Percentiles rank a stretch among this genome's conserved stretches.
phyloP scores from a whole-genome alignment of 179 eudicot species.

The Patellifolia procumbens region DNA sequence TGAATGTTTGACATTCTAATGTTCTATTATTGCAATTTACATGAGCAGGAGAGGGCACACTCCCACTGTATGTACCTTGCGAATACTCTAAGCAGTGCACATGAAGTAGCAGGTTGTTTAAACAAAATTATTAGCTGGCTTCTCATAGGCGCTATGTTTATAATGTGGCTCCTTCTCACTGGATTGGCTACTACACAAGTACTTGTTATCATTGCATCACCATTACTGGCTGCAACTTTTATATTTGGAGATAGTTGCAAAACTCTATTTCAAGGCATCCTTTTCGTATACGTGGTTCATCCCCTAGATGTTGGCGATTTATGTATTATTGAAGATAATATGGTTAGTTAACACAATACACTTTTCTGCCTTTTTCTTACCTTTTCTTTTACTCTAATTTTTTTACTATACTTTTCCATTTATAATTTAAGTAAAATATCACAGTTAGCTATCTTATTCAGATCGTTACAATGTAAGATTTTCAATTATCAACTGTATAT shows the following conservation, averaged over 20 bases:
- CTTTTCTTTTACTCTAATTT: too few species aligned
- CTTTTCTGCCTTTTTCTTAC: too few species aligned
- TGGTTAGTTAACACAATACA: conserved; percentile 16
- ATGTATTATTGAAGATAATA: conserved; percentile 18
- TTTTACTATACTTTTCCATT: too few species aligned
- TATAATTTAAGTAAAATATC: too few species aligned
- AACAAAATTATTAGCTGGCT: conserved; percentile 10
- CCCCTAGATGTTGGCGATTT: conserved; percentile 34
- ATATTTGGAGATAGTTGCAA: conserved; percentile 28
- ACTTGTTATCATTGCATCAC: conserved; percentile 28
- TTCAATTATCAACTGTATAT: too few species aligned
- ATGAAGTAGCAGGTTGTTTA: conserved; percentile 19
- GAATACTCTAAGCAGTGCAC: conserved; percentile 18
- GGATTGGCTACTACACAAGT: conserved; percentile 20
- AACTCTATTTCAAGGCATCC: conserved; percentile 30
- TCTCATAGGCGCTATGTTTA: conserved; percentile 6
- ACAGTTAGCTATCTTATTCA: too few species aligned
- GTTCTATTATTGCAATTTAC: background rate
- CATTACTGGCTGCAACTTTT: conserved; percentile 27
- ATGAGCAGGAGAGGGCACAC: conserved; percentile 27
- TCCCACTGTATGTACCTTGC: conserved; percentile 13
- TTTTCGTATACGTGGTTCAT: conserved; percentile 29
- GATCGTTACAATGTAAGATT: too few species aligned
- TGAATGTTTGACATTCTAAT: background rate
- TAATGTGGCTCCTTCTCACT: conserved; percentile 31